Base-by-base conservation (phyloP, 371 early-diverging fungal species). In the Circinella umbellata region DNA sequence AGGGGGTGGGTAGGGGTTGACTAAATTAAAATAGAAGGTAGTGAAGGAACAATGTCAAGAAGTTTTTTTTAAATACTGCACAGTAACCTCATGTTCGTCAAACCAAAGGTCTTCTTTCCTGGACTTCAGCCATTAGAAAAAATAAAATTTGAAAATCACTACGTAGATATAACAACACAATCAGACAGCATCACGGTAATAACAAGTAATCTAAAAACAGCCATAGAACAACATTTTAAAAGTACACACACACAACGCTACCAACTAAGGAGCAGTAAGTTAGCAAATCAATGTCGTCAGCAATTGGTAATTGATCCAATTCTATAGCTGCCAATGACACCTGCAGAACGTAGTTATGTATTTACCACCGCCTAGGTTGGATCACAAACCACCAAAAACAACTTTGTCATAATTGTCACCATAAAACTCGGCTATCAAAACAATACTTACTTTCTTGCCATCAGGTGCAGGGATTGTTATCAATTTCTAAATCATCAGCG, bases 291-390 rank as follows among this genome's bases (percentile, higher is more conserved):
- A 8, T 51, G 51, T 6, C 51, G 51, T 13, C 8, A 5, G 15
- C 8, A 8, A 51, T 5, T 51, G 15, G 51, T 8, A 13, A 51
- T 51, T n/a, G 51, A 51, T n/a, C 46, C 60, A 8, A 67, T 67
- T 61, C 68, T 67, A 38, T 60, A 34, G 61, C 35, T 59, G 48
- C 68, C 68, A 61, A 61, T 61, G 62, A 37, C 62, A 37, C 18
- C 46, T 9, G 6, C 20, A 46, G 62, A 61, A 61, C 39, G 62
- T 15, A 4, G 8, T n/a, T 15, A 51, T 51, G 51, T 15, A 51
- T 51, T 51, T 15, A 51, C 15, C 7, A 51, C 15, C 15, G 6
- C 8, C 51, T 51, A 51, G 51, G 6, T 13, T 51, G 51, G 51
- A 51, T 51, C n/a, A 51, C 8, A 5, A 51, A 51, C 15, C 15